These are phyloP conservation scores for Linum lewisii DNA, from an alignment of 345 rosid species.

Conservation along the genomic window DNA sequence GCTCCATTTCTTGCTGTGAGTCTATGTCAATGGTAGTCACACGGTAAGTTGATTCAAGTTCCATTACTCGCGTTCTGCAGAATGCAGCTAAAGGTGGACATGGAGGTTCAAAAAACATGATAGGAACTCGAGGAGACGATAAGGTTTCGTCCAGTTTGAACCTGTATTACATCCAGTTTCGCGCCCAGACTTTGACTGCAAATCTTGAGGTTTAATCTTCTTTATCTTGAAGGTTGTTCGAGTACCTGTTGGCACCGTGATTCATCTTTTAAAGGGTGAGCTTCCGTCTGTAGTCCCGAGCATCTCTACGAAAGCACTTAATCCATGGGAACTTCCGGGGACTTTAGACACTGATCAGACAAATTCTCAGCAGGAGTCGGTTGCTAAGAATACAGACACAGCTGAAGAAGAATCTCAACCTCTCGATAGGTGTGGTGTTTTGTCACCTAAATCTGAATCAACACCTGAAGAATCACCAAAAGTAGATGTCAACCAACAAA, in stretches of 20 bases:
- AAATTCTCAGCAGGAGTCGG: conserved; percentile 16
- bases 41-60: not conserved
- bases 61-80: conserved; percentile 27
- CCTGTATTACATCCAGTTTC: not conserved
- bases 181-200: conserved; percentile 2
- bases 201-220: conserved; percentile 10
- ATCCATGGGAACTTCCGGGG: conserved; percentile 97
- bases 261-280: conserved; percentile 77
- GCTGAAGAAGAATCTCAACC: conserved; percentile 20
- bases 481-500: conserved; percentile 12
- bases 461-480: conserved; percentile 11
- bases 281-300: conserved; percentile 38
- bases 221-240: conserved; percentile 73
- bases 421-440: not conserved
- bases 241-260: conserved; percentile 84
- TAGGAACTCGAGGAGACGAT: conserved; percentile 83
- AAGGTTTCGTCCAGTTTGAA: conserved; percentile 39
- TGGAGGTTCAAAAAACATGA: conserved; percentile 76
- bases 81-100: conserved; percentile 69
- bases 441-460: conserved; percentile 9
- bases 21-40: not conserved
- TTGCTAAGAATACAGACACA: conserved; percentile 11
- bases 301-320: conserved; percentile 32
- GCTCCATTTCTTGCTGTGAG: too few relatives aligned
- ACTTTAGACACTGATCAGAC: conserved; percentile 34